Evolutionary conservation across 495 filamentous ascomycete genomes (phyloP).

Genomic region (Trichoderma virens): DNA sequence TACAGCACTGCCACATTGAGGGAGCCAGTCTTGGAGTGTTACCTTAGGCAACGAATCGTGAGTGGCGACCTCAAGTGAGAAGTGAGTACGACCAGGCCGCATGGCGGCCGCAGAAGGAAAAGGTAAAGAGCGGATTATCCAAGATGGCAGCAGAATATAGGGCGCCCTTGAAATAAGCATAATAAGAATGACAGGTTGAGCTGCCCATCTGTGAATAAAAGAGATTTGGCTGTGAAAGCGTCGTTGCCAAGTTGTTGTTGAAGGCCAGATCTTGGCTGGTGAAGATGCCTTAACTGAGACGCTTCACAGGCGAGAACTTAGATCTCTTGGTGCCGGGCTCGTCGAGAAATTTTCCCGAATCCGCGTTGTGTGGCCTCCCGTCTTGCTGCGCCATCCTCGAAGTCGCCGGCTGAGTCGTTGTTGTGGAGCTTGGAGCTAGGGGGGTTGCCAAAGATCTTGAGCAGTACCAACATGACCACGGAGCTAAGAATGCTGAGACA

Average conservation of each 20-base stretch:
- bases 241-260: constrained; percentile 19
- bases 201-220: constrained; percentile 15
- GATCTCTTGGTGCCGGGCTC: background rate
- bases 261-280: constrained; percentile 12
- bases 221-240: constrained; percentile 4
- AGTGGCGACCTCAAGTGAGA: constrained; percentile 16
- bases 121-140: constrained; percentile 12
- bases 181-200: constrained; percentile 24
- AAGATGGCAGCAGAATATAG: constrained; percentile 20
- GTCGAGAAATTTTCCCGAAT: constrained; percentile 45
- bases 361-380: constrained; percentile 63
- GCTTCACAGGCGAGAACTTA: background rate
- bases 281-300: constrained; percentile 12
- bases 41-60: too few relatives aligned
- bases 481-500: constrained; percentile 67
- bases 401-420: constrained; percentile 38
- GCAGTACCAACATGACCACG: constrained; percentile 55
- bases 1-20: constrained; percentile 35
- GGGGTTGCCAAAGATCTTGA: constrained; percentile 53
- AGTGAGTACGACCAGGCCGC: constrained; percentile 15
- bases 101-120: constrained; percentile 10
- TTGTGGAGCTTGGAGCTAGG: constrained; percentile 38
- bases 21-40: constrained; percentile 16
- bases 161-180: background rate
- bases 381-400: constrained; percentile 62